Base-by-base conservation (phyloP, 2,329 filamentous ascomycete genomes). In the Aspergillus thermomutatus region DNA sequence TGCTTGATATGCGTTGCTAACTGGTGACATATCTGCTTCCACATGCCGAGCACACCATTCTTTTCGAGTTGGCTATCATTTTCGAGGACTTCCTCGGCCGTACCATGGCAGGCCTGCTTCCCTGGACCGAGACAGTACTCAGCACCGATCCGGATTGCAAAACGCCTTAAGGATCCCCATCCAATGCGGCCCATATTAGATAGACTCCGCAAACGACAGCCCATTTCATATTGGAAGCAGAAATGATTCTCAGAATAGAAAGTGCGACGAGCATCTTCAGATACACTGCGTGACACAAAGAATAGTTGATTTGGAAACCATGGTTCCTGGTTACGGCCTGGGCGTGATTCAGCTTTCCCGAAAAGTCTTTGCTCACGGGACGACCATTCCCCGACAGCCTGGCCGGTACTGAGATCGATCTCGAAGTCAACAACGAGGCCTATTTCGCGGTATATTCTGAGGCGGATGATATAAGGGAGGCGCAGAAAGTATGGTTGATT, bases 211-310 rank as follows among this genome's bases (percentile, higher is more conserved):
- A 52, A 28, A 19, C 50, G 23, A 25, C 9, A 23, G 19, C 6
- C 6, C 10, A n/a, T 5, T 3, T 26, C 25, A 26, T 26, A 26
- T 4, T 26, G 25, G 14, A 53, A 31, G 7, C 14, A 10, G 25
- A 53, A 37, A 11, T 47, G 8, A 19, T 53, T 53, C 26, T 46
- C 26, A 4, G 51, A 53, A 31, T 48, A 53, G 26, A 53, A 53
- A 5, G 23, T 10, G 14, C 21, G 4, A 21, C 51, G 41, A 9
- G 51, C 51, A 34, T 53, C 51, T 31, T 46, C 25, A 8, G 51
- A 53, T 53, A 40, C 37, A 19, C 11, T 23, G 10, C 40, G 41
- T n/a, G 26, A 47, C 17, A 53, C 51, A 47, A 21, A 53, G 19
- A 53, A 53, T 3, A 53, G 23, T 43, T 53, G 51, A 23, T 46